phyloP scores from a whole-genome alignment of 2,329 filamentous ascomycete genomes.

The Stenocarpella maydis region DNA sequence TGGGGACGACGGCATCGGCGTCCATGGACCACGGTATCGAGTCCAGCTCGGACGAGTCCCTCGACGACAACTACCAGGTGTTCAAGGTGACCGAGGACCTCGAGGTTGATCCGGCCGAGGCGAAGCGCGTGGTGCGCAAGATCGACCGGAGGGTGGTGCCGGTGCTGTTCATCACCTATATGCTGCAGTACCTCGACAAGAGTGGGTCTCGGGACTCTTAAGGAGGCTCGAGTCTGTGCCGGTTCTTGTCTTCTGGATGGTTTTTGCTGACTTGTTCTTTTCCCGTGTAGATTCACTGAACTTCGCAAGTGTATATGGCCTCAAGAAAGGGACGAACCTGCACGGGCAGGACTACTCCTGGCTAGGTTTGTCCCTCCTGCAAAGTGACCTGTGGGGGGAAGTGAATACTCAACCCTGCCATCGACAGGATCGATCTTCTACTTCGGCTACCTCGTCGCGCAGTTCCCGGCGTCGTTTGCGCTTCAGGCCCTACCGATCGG shows the following conservation, averaged over 20 bases:
- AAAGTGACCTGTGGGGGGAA: constrained; percentile 19
- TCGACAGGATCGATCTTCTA: constrained; percentile 61
- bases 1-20: neutral
- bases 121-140: constrained; percentile 43
- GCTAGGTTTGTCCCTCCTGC: constrained; percentile 45
- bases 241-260: neutral
- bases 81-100: constrained; percentile 41
- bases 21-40: constrained; percentile 33
- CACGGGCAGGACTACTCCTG: constrained; percentile 60
- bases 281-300: constrained; percentile 49
- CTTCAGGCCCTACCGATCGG: constrained; percentile 58
- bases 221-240: neutral
- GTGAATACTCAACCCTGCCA: neutral
- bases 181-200: constrained; percentile 48
- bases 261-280: neutral
- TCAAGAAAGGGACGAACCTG: constrained; percentile 56
- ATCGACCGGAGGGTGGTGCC: constrained; percentile 45
- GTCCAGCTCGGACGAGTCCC: constrained; percentile 36
- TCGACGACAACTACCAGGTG: constrained; percentile 46
- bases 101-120: constrained; percentile 41
- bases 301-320: constrained; percentile 58
- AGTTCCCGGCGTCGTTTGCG: constrained; percentile 54
- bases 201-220: constrained; percentile 35
- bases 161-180: constrained; percentile 44
- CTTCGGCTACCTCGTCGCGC: constrained; percentile 56